A percentile compares a stretch with the other conserved stretches of the same genome.
Evolutionary conservation across 2,329 filamentous ascomycete species (phyloP).

Genomic region (Fonsecaea nubica): DNA sequence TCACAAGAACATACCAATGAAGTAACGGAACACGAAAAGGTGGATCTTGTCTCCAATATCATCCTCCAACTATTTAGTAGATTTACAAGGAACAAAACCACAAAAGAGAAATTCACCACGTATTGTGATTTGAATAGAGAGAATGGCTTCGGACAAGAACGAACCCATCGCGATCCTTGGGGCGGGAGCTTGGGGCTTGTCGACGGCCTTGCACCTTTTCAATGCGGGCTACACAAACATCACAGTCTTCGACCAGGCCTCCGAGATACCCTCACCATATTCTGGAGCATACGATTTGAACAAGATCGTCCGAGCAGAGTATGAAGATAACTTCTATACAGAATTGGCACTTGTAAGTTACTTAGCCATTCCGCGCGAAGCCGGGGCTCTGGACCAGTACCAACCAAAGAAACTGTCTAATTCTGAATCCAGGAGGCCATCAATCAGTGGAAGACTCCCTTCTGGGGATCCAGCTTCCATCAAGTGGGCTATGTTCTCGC

Average conservation of each 20-base stretch:
- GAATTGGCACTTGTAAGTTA: constrained; percentile 38
- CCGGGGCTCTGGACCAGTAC: too few species aligned
- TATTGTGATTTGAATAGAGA: background rate
- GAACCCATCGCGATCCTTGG: constrained; percentile 54
- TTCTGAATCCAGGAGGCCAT: constrained; percentile 42
- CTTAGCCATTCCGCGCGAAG: background rate
- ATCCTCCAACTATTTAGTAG: background rate
- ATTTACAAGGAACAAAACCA: background rate
- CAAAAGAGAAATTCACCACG: background rate
- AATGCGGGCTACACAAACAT: constrained; percentile 55
- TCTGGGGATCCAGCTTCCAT: constrained; percentile 55
- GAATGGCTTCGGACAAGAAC: constrained; percentile 28
- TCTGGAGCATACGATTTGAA: constrained; percentile 57
- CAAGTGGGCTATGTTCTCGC: constrained; percentile 54
- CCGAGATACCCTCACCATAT: constrained; percentile 53
- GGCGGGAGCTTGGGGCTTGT: constrained; percentile 56
- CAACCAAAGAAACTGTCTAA: constrained; percentile 6
- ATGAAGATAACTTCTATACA: constrained; percentile 40
- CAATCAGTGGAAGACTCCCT: constrained; percentile 52
- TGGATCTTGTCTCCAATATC: background rate
- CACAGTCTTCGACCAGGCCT: constrained; percentile 55
- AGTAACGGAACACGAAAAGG: background rate
- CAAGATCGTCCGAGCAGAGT: constrained; percentile 50
- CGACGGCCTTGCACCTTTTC: constrained; percentile 56
- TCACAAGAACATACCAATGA: background rate